Evolutionary conservation across 345 rosid genomes (phyloP), one percentile per base, ranked within the genome.

Genomic region (Corchorus capsularis): DNA sequence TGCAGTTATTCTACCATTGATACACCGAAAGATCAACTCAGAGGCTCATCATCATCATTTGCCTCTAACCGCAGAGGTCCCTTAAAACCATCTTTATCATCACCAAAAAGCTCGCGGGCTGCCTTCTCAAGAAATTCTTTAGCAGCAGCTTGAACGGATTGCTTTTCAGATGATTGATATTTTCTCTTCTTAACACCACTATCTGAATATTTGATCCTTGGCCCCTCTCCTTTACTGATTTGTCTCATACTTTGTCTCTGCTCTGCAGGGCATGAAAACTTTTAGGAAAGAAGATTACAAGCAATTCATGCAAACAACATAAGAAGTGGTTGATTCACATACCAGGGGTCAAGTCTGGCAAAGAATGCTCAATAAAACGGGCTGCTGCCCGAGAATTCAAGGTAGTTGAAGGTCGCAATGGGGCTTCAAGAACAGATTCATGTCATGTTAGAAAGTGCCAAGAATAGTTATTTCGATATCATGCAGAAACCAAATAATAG

Each of bases 91-190:
- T 77, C 84, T 79, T 84, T 75, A 77, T 78, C 80, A 71, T 79
- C 75, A 77, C 95, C 95, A 43, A 89, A 86, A 78, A 96, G 86
- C 80, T 96, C 97, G 66, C 80, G 92, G 19, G 98, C 84, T 61
- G 99, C 99, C 76, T 96, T 93, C 82, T 91, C 93, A 57, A 96
- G 97, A 84, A 96, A 96, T 54, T 89, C 97, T 81, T 90, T 86
- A 14, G 99, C 91, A 43, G 96, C 91, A 62, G 89, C 80, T 79
- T 87, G 87, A 68, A 92, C 97, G 66, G 92, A 82, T 41, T 73
- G 86, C 60, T 65, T 85, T 78, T 85, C 93, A 56, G 88, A 82
- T 71, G 94, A 86, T 61, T 82, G 91, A 65, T 60, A 90, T 79
- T 93, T 96, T 76, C 99, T 93, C 93, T 86, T 96, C 89, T 82